Evolutionary conservation across 2,329 filamentous ascomycete species (phyloP).

Genomic region (Penicillium sp.): DNA sequence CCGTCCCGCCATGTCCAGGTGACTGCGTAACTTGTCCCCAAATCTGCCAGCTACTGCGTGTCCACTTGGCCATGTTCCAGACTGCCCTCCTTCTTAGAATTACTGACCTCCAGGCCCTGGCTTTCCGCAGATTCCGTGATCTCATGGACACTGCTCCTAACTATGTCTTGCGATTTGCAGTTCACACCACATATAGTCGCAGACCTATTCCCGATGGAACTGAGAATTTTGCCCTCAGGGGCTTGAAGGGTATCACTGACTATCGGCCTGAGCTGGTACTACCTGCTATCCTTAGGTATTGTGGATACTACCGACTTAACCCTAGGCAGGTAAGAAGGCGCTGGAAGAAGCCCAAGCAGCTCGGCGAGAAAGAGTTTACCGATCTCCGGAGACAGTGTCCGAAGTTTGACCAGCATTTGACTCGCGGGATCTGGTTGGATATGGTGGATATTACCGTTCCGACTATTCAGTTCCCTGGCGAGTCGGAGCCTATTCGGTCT

Average conservation of each 20-base stretch:
- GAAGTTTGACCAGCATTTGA: not conserved
- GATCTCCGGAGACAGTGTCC: not conserved
- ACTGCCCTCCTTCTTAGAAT: conserved; percentile 13
- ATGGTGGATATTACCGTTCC: conserved; percentile 1
- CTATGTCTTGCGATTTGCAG: conserved; percentile 5
- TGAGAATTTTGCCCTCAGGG: not conserved
- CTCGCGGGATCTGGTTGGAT: not conserved
- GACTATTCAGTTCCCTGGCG: not conserved
- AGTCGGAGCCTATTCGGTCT: not conserved
- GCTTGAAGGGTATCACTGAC: not conserved
- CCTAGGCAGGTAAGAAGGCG: not conserved
- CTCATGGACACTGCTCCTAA: conserved; percentile 8
- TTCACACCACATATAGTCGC: conserved; percentile 7
- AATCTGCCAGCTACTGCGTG: conserved; percentile 6
- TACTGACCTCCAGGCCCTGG: conserved; percentile 9
- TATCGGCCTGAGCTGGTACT: conserved; percentile 7
- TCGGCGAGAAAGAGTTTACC: not conserved
- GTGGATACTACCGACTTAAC: conserved; percentile 7
- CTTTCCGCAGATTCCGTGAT: conserved; percentile 4
- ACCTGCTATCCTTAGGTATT: conserved; percentile 8
- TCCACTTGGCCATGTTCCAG: conserved; percentile 15
- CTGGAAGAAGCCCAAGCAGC: not conserved
- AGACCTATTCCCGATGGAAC: not conserved
- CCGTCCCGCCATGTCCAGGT: not conserved
- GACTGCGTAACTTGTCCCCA: conserved; percentile 9